Percentiles rank a stretch among this genome's conserved stretches.
phyloP scores from a whole-genome alignment of 2,329 filamentous ascomycete genomes.

The Ilyonectria sp. region DNA sequence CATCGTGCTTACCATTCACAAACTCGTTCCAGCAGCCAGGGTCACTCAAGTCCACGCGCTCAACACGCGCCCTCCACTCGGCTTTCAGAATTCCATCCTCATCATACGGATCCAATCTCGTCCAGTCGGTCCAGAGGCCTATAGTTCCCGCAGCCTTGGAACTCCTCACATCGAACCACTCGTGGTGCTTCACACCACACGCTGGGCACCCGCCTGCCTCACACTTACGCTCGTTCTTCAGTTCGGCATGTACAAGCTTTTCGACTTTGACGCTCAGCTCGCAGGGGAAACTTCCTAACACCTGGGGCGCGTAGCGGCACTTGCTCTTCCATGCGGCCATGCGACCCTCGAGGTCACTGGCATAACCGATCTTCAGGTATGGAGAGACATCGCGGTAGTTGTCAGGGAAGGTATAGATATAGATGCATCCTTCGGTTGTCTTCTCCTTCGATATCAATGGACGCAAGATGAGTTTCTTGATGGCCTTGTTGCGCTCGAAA shows the following conservation, averaged over 20 bases:
- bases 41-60: slow-evolving; percentile 44
- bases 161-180: slow-evolving; percentile 49
- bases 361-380: slow-evolving; percentile 52
- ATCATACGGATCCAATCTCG: slow-evolving; percentile 47
- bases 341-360: slow-evolving; percentile 39
- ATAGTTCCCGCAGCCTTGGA: slow-evolving; percentile 35
- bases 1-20: slow-evolving; percentile 30
- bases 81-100: slow-evolving; percentile 41
- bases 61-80: slow-evolving; percentile 42
- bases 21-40: slow-evolving; percentile 47
- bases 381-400: slow-evolving; percentile 32
- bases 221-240: slow-evolving; percentile 44
- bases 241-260: slow-evolving; percentile 48
- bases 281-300: slow-evolving; percentile 32
- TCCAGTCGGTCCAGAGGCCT: slow-evolving; percentile 49
- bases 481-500: slow-evolving; percentile 34
- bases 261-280: slow-evolving; percentile 48
- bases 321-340: slow-evolving; percentile 42
- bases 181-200: slow-evolving; percentile 43
- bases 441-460: slow-evolving; percentile 6
- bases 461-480: slow-evolving; percentile 34
- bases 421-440: slow-evolving; percentile 42
- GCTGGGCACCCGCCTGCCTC: slow-evolving; percentile 43
- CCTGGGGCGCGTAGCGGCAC: slow-evolving; percentile 46
- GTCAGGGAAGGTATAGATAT: slow-evolving; percentile 45